phyloP scores from a whole-genome alignment of 2,329 filamentous ascomycete genomes.

The Colletotrichum tamarilloi region DNA sequence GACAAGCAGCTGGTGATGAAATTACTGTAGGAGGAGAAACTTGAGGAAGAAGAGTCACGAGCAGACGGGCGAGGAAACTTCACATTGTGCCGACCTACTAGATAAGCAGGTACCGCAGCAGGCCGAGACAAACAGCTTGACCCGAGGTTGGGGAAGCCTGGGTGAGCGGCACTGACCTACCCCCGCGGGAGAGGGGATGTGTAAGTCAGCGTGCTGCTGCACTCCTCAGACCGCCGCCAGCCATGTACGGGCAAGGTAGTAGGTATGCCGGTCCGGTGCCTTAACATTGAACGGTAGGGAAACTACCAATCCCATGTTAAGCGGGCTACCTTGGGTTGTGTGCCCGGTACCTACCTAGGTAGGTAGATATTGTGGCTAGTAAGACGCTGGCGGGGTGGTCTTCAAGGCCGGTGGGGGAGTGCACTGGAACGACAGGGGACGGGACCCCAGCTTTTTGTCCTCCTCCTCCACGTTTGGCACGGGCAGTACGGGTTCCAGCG shows the following conservation, averaged over 20 bases:
- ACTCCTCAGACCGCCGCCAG: not conserved
- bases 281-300: no score
- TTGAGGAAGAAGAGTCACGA: not conserved
- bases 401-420: not conserved
- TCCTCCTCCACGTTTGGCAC: conserved; percentile 31
- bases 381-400: not conserved
- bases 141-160: conserved; percentile 28
- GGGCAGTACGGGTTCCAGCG: not conserved
- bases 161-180: not conserved
- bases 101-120: conserved; percentile 1
- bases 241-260: no score
- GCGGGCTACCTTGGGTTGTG: no score
- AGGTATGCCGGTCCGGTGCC: no score
- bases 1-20: not conserved
- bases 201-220: no score
- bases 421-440: not conserved
- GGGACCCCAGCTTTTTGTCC: conserved; percentile 27
- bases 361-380: no score
- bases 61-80: not conserved
- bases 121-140: conserved; percentile 27
- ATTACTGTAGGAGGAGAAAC: not conserved
- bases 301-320: no score
- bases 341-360: no score
- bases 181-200: not conserved
- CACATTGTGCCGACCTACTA: not conserved